A percentile compares a stretch with the other conserved stretches of the same genome.
Conservation (phyloP, 31 red algal genomes). For the Endocladia muricata region DNA sequence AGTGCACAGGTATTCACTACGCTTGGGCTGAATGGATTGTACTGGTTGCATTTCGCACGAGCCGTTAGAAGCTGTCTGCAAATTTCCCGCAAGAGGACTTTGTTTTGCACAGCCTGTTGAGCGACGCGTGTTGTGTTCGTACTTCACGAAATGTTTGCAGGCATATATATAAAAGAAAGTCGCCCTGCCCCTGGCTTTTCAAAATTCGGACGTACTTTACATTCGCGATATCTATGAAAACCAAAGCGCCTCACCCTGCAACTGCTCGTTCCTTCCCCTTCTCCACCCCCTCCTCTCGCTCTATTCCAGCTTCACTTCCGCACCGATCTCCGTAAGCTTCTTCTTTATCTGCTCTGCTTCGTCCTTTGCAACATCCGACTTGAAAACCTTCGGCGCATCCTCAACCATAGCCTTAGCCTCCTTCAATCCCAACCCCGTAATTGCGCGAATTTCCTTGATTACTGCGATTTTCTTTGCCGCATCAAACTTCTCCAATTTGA, state of each 20-base stretch:
- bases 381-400: conserved; percentile 96
- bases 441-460: conserved; percentile 95
- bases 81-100: too few relatives aligned
- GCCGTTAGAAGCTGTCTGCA: too few relatives aligned
- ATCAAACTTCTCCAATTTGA: conserved; percentile 92
- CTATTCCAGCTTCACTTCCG: conserved; percentile 81
- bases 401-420: conserved; percentile 98
- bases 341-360: conserved; percentile 88
- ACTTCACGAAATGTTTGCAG: too few relatives aligned
- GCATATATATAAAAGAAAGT: too few relatives aligned
- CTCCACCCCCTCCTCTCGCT: too few relatives aligned
- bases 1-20: too few relatives aligned
- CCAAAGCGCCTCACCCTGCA: background rate
- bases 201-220: too few relatives aligned
- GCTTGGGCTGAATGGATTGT: too few relatives aligned
- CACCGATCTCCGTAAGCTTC: conserved; percentile 87
- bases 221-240: background rate
- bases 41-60: too few relatives aligned
- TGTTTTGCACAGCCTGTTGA: too few relatives aligned
- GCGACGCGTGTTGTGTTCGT: too few relatives aligned
- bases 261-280: background rate
- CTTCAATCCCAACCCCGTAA: conserved; percentile 92
- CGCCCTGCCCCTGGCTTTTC: too few relatives aligned
- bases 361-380: conserved; percentile 85
- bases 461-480: conserved; percentile 96